Base-by-base conservation (phyloP, 805 yeast species). In the Saturnispora sekii region DNA sequence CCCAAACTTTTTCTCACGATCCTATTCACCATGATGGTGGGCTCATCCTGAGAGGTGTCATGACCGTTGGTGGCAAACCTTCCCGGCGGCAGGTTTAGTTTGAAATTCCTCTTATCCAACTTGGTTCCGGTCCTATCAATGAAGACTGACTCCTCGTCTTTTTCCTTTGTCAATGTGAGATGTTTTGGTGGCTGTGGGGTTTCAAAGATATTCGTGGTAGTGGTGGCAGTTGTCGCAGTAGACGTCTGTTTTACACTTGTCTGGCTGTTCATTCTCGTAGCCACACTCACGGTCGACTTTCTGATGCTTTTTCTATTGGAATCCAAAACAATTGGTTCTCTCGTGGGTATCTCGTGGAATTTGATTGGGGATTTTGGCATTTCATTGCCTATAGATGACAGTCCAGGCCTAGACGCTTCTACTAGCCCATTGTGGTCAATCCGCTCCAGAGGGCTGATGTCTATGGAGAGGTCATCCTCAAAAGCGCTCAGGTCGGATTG, bases 291-390 rank as follows among this genome's bases (percentile, higher is more conserved):
- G 11, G 26, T 10, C 10, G 61, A 52, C 40, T 48, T 53, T 32
- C 60, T 43, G 1, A 51, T 35, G 3, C 63, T 56, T 38, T 58
- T 60, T 41, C 55, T 56, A 15, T 51, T 54, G 2, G 63, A 49
- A 38, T 53, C 58, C n/a, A 58, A 53, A 5, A 56, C 54, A 21
- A 62, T 30, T 3, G 66, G 66, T 17, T 59, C 62, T 35, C 63
- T 54, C 10, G 59, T 54, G 2, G 67, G 67, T 37, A 63, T 48
- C 38, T 59, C 58, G 8, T 60, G 60, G 51, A 62, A 63, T 38
- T 59, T 59, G 9, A 62, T 56, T 5, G 66, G 63, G 4, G 64
- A 59, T 39, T 57, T 51, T 8, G 51, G 16, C 0, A 52, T 51
- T 5, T 46, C 49, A 8, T 9, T 3, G 61, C 57, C 11, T n/a